Conservation (phyloP, 2,329 filamentous ascomycete species). For the Tolypocladium ovalisporum region DNA sequence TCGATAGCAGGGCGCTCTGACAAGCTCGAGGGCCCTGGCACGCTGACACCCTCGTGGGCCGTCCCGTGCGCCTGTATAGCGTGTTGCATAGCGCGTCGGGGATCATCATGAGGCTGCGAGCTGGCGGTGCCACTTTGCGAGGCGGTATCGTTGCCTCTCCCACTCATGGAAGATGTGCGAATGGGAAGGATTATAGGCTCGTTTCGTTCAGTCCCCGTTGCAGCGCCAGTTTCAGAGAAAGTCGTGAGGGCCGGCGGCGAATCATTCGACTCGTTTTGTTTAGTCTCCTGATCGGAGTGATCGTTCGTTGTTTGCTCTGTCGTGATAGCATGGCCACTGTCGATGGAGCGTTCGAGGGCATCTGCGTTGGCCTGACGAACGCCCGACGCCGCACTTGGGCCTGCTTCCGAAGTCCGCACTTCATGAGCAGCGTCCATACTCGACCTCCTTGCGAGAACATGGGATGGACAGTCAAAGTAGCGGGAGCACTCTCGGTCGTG, state of each 20-base stretch:
- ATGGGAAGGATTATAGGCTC: conserved; percentile 3
- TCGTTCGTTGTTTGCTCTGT: background rate
- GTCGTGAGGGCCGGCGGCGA: background rate
- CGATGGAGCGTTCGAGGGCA: background rate
- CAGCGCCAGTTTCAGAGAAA: background rate
- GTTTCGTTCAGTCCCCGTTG: background rate
- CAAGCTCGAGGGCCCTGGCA: background rate
- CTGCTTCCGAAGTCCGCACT: conserved; percentile 2
- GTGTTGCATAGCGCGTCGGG: background rate
- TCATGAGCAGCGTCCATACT: conserved; percentile 13
- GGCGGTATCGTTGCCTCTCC: background rate
- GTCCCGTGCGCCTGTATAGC: background rate
- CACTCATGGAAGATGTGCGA: conserved; percentile 6
- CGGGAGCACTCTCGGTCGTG: conserved; percentile 33
- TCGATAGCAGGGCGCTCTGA: background rate
- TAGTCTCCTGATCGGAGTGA: background rate
- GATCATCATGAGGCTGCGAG: background rate
- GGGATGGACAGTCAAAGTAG: conserved; percentile 38
- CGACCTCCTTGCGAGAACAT: conserved; percentile 27
- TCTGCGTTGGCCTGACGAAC: conserved; percentile 1
- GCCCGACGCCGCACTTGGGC: background rate
- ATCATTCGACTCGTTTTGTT: background rate
- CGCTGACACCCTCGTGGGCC: background rate
- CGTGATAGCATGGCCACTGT: background rate
- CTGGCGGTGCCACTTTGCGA: background rate